Base-by-base conservation (phyloP, 352 stramenopile species). In the Phytophthora pseudosyringae region DNA sequence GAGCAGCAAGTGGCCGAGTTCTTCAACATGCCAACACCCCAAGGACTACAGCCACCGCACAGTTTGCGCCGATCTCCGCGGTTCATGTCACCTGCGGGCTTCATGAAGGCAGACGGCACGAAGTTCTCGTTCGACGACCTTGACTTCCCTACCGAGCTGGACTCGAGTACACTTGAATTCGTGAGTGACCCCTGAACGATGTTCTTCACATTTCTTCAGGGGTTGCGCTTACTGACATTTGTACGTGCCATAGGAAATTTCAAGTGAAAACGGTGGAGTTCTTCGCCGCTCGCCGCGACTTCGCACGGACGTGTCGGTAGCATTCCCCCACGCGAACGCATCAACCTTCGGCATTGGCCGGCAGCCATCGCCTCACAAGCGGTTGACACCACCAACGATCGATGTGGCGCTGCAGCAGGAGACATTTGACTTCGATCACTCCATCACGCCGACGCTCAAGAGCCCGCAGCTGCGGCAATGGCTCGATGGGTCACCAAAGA, bases 91-190 rank as follows among this genome's bases (percentile, higher is more conserved):
- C 82, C 84, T 5, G 64, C 70, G 1, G 78, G 78, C 3, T 92
- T 90, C 47, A 80, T 78, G 59, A 95, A 93, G 57, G 61, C 69
- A 5, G 85, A 95, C 43, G 76, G 76, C 26, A 79, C 85, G 8
- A 95, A 95, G 63, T 95, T 95, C 31, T 95, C 85, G 1, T 95
- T 95, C 41, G 87, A 95, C 36, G 86, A 93, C 47, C 69, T 94
- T 36, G 84, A 92, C 41, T 88, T 95, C 25, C 80, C 84, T 0
- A 32, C 78, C 5, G 86, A 95, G 50, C 88, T 95, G 59, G 87
- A 95, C 18, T 64, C 83, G 15, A 85, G 48, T 57, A 68, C 83
- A 0, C 64, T 94, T 28, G 86, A 94, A 55, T 94, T 94, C 43
- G 84, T 93, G 63, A 67, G 84, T 89, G 21, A 25, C 13, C 18